Evolutionary conservation across 164 flowering plant species (phyloP), one percentile per base, ranked within the genome.

Genomic region (Chimonanthus salicifolius): DNA sequence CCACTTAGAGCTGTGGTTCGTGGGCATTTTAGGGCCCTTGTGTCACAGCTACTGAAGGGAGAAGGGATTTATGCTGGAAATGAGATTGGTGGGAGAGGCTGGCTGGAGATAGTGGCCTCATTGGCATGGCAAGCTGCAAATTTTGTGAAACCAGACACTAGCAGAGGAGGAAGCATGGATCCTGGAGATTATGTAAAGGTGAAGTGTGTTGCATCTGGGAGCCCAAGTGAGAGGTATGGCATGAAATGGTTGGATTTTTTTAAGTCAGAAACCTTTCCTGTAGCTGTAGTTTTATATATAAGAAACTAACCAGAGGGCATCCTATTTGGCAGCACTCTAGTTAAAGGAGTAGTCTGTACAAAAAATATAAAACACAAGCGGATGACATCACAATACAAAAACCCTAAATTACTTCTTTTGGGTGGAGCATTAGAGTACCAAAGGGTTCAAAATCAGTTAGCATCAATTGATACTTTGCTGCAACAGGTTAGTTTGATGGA

Each of bases 331-430:
- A 96, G 99, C 83, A 76, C 85, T 71, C 83, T 94, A 48, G 69
- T 96, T 33, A 96, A 87, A 83, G 99, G 99, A 73, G 87, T 96
- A 64, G 98, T 94, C 74, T 96, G 98, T 84, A 92, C 97, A 72
- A 96, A 92, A 79, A 94, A 96, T 79, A 85, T 96, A 75, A 94
- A 92, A 84, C 98, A 96, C 84, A 95, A 95, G 83, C 92, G 99
- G 67, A 96, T 96, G 99, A 88, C 88, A 69, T 88, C 98, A 71
- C 96, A 96, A 68, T 96, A 87, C 92, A 91, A 80, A 79, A 94
- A 85, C 71, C 89, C 99, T 45, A 86, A 85, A 69, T 78, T 96
- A 72, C 90, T 96, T 75, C 86, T 96, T 78, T 78, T 96, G 85
- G 98, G 91, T 16, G 99, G 99, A 82, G 84, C 98, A 49, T 89